Evolutionary conservation across 345 rosid species (phyloP).

Genomic region (Pistacia vera): DNA sequence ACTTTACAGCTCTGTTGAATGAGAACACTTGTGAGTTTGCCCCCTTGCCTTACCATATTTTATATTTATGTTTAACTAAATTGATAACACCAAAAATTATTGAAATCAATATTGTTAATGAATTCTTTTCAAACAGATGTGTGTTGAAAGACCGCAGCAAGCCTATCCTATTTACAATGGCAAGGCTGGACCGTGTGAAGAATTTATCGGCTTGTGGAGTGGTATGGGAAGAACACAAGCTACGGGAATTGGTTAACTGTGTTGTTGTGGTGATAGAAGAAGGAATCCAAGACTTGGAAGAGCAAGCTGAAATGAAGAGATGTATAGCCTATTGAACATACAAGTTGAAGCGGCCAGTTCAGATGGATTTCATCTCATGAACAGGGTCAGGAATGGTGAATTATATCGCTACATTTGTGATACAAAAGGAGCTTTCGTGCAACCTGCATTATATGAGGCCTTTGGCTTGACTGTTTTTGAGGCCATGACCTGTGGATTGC

Average conservation of each 20-base stretch:
- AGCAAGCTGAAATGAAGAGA: slow-evolving; percentile 93
- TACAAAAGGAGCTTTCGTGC: slow-evolving; percentile 87
- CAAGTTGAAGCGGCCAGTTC: slow-evolving; percentile 76
- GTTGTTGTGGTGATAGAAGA: slow-evolving; percentile 90
- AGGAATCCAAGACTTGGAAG: slow-evolving; percentile 89
- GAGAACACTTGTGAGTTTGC: slow-evolving; percentile 75
- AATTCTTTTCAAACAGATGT: slow-evolving; percentile 43
- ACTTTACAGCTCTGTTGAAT: slow-evolving; percentile 82
- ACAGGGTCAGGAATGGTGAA: slow-evolving; percentile 81
- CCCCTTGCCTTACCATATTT: background rate
- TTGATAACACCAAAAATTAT: background rate
- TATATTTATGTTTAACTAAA: background rate
- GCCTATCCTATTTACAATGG: slow-evolving; percentile 94
- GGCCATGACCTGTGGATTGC: slow-evolving; percentile 91
- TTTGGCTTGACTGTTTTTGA: slow-evolving; percentile 89
- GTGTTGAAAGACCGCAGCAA: slow-evolving; percentile 78
- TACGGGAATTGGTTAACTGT: slow-evolving; percentile 76
- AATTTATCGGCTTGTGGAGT: slow-evolving; percentile 86
- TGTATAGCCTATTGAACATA: slow-evolving; percentile 67
- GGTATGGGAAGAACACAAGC: slow-evolving; percentile 84
- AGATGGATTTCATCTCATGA: slow-evolving; percentile 94
- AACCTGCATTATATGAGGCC: slow-evolving; percentile 85
- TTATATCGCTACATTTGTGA: slow-evolving; percentile 81
- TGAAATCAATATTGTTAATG: background rate
- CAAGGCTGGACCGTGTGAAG: slow-evolving; percentile 94